phyloP scores from a whole-genome alignment of 2,329 filamentous ascomycete species.

The Cadophora luteo-olivacea region DNA sequence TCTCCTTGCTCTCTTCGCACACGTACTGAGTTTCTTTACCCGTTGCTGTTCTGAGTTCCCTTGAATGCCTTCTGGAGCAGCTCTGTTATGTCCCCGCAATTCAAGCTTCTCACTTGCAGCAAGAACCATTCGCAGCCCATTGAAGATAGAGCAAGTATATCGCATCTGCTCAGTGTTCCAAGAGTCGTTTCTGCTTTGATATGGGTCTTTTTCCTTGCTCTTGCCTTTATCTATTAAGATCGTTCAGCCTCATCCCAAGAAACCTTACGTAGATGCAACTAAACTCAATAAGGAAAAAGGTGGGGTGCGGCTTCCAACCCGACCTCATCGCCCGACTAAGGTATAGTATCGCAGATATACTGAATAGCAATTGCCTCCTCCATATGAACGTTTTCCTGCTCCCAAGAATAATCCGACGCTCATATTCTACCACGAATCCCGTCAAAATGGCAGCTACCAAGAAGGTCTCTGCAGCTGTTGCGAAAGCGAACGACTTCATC shows the following conservation, averaged over 20 bases:
- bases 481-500: slow-evolving; percentile 72
- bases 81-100: background rate
- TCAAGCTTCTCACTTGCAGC: background rate
- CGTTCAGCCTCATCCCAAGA: background rate
- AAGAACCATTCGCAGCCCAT: background rate
- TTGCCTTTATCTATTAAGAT: background rate
- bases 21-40: background rate
- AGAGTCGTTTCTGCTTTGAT: background rate
- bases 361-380: background rate
- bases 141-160: background rate
- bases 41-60: background rate
- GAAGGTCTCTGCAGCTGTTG: slow-evolving; percentile 36
- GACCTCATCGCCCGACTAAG: background rate
- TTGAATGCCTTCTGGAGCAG: background rate
- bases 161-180: background rate
- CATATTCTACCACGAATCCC: slow-evolving; percentile 21
- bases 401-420: slow-evolving; percentile 14
- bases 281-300: background rate
- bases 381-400: background rate
- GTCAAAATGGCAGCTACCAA: slow-evolving; percentile 38
- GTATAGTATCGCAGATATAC: background rate
- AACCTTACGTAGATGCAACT: background rate
- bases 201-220: background rate
- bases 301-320: background rate
- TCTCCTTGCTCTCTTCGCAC: background rate